Percentiles rank a stretch among this genome's conserved stretches.
Evolutionary conservation across 371 early-diverging fungal species (phyloP).

Genomic region (Rhizopus microsporus): DNA sequence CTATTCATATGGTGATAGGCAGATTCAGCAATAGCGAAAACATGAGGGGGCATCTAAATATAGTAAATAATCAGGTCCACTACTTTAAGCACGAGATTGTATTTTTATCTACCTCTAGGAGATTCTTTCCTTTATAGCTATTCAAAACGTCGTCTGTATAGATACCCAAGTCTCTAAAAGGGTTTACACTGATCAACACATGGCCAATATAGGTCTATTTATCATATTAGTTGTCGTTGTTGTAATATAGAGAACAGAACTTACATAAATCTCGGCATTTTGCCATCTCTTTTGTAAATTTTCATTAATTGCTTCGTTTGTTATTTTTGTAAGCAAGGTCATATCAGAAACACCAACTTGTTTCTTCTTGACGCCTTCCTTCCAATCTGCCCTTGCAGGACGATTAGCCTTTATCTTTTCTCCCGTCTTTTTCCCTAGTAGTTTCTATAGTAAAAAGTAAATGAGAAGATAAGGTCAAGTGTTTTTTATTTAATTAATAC

Average conservation of each 20-base stretch:
- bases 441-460: slow-evolving; percentile 26
- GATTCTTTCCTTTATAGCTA: slow-evolving; percentile 81
- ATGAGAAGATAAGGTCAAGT: not conserved
- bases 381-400: slow-evolving; percentile 80
- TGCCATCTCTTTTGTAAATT: slow-evolving; percentile 83
- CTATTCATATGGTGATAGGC: slow-evolving; percentile 92
- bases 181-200: slow-evolving; percentile 88
- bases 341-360: slow-evolving; percentile 87
- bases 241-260: slow-evolving; percentile 4
- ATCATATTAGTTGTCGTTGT: not conserved
- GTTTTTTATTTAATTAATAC: not conserved
- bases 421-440: slow-evolving; percentile 36
- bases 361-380: slow-evolving; percentile 80
- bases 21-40: slow-evolving; percentile 86
- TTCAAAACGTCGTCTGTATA: slow-evolving; percentile 75
- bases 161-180: slow-evolving; percentile 83
- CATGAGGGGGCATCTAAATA: slow-evolving; percentile 79
- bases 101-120: slow-evolving; percentile 65
- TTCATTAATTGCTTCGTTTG: slow-evolving; percentile 84
- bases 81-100: slow-evolving; percentile 2
- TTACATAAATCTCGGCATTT: slow-evolving; percentile 84
- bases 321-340: slow-evolving; percentile 85
- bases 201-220: slow-evolving; percentile 85
- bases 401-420: slow-evolving; percentile 56
- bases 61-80: slow-evolving; percentile 2